phyloP scores from a whole-genome alignment of 2,329 filamentous ascomycete species.

The Fusarium paranaense region DNA sequence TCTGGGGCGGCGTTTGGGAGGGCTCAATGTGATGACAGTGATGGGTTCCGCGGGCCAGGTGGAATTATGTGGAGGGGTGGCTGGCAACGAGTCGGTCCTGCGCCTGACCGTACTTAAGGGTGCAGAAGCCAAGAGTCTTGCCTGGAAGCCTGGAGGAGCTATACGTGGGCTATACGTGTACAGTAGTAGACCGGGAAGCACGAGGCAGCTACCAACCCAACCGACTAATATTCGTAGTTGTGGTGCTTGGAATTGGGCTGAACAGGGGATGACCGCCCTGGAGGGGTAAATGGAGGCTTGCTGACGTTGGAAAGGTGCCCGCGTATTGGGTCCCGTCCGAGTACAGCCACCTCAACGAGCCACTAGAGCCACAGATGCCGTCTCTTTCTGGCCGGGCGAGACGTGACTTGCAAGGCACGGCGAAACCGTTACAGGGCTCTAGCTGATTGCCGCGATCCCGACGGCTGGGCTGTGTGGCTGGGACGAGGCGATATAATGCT shows the following conservation, averaged over 20 bases:
- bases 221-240: conserved; percentile 37
- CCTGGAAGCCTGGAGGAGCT: conserved; percentile 23
- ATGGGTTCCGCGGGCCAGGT: conserved; percentile 26
- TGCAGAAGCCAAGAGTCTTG: conserved; percentile 32
- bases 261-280: conserved; percentile 22
- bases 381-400: conserved; percentile 14
- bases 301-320: conserved; percentile 29
- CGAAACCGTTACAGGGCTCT: conserved; percentile 26
- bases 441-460: conserved; percentile 20
- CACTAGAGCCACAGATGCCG: conserved; percentile 27
- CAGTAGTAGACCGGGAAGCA: conserved; percentile 22
- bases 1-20: conserved; percentile 30
- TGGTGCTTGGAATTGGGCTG: conserved; percentile 30
- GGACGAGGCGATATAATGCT: conserved; percentile 3
- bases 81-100: conserved; percentile 15
- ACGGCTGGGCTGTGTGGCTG: conserved; percentile 29
- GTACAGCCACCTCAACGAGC: conserved; percentile 27
- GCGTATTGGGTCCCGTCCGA: conserved; percentile 4
- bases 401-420: conserved; percentile 1
- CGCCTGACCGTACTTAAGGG: conserved; percentile 29
- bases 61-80: conserved; percentile 25
- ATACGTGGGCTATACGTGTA: conserved; percentile 41
- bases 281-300: conserved; percentile 34
- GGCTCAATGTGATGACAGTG: conserved; percentile 16
- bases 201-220: conserved; percentile 32